phyloP scores from a whole-genome alignment of 108 stramenopile genomes.

The Cyclotella choctawhatcheeana region DNA sequence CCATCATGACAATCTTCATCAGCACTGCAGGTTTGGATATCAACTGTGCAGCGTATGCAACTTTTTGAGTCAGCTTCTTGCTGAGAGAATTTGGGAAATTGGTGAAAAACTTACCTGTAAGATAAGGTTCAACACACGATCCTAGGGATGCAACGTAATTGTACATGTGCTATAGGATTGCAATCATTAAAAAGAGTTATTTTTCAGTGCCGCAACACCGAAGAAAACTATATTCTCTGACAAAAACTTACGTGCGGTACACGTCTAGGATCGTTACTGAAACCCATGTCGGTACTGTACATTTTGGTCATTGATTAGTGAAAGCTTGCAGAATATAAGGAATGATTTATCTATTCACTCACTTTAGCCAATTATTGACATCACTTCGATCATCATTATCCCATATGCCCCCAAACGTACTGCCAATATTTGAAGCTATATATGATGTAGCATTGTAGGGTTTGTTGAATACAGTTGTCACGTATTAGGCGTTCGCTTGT shows the following conservation, averaged over 20 bases:
- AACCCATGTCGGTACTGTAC: background rate
- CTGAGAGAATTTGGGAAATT: background rate
- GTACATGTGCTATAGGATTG: background rate
- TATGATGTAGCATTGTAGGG: too few relatives aligned
- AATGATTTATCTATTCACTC: too few relatives aligned
- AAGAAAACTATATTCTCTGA: background rate
- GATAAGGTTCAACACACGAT: background rate
- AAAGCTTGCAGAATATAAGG: too few relatives aligned
- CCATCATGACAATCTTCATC: conserved; percentile 23
- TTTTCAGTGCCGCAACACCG: background rate
- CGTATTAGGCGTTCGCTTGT: too few relatives aligned
- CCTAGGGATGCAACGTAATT: background rate
- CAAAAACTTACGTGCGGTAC: conserved; percentile 3
- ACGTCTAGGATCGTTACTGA: background rate
- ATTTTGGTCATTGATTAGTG: background rate
- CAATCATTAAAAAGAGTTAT: background rate
- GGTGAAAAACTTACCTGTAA: background rate
- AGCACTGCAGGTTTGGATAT: background rate
- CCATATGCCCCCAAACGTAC: background rate
- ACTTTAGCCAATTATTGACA: conserved; percentile 13
- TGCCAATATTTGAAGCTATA: background rate
- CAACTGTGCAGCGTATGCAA: background rate
- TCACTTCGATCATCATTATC: background rate
- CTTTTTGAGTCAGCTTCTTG: background rate
- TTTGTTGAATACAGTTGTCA: too few relatives aligned